Conservation (phyloP, 208 protist genomes). For the Acanthamoeba culbertsoni region DNA sequence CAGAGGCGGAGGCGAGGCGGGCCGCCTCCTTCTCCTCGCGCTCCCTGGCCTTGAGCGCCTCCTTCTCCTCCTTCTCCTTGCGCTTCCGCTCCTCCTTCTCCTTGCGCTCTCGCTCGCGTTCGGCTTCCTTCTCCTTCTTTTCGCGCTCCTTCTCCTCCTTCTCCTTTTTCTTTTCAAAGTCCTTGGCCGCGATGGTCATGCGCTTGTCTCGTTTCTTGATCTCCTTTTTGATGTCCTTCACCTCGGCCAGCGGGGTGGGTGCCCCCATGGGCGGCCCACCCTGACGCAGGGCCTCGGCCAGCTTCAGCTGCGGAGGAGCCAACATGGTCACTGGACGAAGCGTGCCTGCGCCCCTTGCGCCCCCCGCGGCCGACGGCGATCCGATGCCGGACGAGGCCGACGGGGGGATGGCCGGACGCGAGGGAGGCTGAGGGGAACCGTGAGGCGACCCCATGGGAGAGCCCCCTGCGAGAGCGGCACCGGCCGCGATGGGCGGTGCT, state of each 20-base stretch:
- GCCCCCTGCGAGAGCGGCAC: not conserved
- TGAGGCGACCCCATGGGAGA: not conserved
- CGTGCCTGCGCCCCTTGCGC: too few species aligned
- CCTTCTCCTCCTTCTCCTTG: not conserved
- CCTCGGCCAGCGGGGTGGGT: not conserved
- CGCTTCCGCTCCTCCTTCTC: not conserved
- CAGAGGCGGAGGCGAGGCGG: not conserved
- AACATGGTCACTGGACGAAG: not conserved
- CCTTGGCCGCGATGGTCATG: not conserved
- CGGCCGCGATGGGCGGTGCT: not conserved
- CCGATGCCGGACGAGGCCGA: not conserved
- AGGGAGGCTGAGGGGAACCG: not conserved
- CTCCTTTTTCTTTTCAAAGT: not conserved
- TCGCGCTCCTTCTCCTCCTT: not conserved
- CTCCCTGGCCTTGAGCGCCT: not conserved
- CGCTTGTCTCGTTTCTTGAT: not conserved
- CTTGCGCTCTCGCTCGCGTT: not conserved
- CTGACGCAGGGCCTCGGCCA: too few species aligned
- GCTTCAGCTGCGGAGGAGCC: too few species aligned
- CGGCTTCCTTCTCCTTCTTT: not conserved
- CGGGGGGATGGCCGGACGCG: too few species aligned
- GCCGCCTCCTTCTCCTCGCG: not conserved
- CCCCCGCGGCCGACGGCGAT: not conserved
- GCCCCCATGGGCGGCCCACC: not conserved
- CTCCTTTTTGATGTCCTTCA: not conserved